These are phyloP conservation scores for Datura wrightii DNA, from an alignment of 257 asterid genomes.

Conservation along the genomic window DNA sequence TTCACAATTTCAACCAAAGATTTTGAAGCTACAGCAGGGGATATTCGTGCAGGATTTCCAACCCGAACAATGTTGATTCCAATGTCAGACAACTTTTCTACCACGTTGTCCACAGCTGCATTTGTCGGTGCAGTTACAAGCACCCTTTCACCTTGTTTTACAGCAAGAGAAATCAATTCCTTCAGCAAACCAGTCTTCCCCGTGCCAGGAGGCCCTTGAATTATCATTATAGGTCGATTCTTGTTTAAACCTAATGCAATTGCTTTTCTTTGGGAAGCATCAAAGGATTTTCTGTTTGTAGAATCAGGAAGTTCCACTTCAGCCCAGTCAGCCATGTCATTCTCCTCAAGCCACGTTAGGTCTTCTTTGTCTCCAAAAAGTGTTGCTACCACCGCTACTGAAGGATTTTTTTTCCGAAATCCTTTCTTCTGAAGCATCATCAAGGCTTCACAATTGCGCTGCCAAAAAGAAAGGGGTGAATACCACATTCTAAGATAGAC, in stretches of 20 bases:
- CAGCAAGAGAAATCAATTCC: constrained; percentile 75
- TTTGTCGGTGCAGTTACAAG: constrained; percentile 98
- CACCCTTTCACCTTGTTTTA: constrained; percentile 87
- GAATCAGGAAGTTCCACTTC: constrained; percentile 63
- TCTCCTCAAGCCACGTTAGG: constrained; percentile 62
- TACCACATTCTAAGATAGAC: constrained; percentile 24
- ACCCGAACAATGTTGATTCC: constrained; percentile 79
- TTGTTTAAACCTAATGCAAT: constrained; percentile 89
- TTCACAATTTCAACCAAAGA: constrained; percentile 89
- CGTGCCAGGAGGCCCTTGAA: constrained; percentile 99
- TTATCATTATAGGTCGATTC: constrained; percentile 75
- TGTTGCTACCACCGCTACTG: constrained; percentile 76
- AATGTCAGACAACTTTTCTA: constrained; percentile 74
- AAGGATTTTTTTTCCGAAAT: constrained; percentile 78
- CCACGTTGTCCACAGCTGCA: constrained; percentile 99
- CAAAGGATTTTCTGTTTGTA: constrained; percentile 53
- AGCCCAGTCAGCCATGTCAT: constrained; percentile 66
- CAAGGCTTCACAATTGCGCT: constrained; percentile 98
- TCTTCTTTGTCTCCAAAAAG: constrained; percentile 89
- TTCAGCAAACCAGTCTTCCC: constrained; percentile 89
- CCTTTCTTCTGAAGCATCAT: constrained; percentile 99
- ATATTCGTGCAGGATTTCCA: constrained; percentile 93
- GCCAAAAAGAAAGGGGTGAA: constrained; percentile 46
- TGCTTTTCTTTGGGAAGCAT: constrained; percentile 76
- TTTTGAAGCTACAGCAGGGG: constrained; percentile 82